Evolutionary conservation across 2,329 filamentous ascomycete genomes (phyloP).

Genomic region (Aplosporella prunicola): DNA sequence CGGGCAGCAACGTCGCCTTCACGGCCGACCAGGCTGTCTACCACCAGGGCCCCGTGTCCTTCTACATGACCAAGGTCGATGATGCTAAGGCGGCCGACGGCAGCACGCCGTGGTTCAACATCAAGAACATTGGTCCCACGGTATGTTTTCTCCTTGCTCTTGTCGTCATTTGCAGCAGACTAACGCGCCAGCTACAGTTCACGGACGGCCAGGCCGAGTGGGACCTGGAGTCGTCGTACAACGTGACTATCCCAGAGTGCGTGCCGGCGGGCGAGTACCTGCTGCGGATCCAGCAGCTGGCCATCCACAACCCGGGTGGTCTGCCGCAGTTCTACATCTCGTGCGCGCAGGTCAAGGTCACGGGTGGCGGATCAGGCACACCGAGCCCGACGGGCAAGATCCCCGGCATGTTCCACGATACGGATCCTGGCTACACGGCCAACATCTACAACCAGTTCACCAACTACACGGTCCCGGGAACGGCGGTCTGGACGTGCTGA

Average conservation of each 20-base stretch:
- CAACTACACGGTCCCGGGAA: slow-evolving; percentile 26
- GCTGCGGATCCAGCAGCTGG: slow-evolving; percentile 36
- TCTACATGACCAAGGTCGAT: slow-evolving; percentile 29
- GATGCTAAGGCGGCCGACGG: slow-evolving; percentile 26
- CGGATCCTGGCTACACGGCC: slow-evolving; percentile 27
- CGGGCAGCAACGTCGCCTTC: slow-evolving; percentile 26
- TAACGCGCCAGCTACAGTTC: slow-evolving; percentile 16
- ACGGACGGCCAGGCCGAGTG: slow-evolving; percentile 23
- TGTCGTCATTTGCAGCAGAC: neutral
- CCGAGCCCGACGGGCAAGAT: slow-evolving; percentile 22
- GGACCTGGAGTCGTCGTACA: slow-evolving; percentile 21
- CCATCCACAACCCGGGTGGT: slow-evolving; percentile 32
- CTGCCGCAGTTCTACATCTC: slow-evolving; percentile 35
- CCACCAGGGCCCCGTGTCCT: slow-evolving; percentile 29
- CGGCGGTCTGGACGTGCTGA: slow-evolving; percentile 29
- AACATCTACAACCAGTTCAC: slow-evolving; percentile 32
- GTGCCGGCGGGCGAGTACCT: slow-evolving; percentile 31
- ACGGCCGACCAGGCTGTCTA: slow-evolving; percentile 29
- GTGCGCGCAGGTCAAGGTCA: slow-evolving; percentile 29
- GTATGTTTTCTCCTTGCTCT: neutral
- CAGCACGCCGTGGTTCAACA: slow-evolving; percentile 30
- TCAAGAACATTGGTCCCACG: slow-evolving; percentile 30
- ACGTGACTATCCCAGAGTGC: slow-evolving; percentile 17
- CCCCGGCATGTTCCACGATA: slow-evolving; percentile 25
- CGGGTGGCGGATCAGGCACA: slow-evolving; percentile 19